Base-by-base conservation (phyloP, 495 filamentous ascomycete genomes). In the Lophiotrema nucula region DNA sequence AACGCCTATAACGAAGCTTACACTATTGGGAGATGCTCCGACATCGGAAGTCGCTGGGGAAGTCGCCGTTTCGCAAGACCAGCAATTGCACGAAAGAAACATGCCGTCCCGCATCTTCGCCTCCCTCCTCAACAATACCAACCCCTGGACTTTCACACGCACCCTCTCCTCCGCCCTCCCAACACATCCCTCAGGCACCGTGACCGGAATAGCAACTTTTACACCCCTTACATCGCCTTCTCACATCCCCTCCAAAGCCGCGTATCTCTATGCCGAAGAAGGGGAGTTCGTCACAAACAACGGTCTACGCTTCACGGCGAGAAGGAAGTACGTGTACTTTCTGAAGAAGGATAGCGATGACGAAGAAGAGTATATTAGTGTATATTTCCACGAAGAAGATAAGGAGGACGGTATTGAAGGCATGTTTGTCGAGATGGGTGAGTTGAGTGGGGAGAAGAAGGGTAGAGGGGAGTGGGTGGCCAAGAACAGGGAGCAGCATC, bases 131-230 rank as follows among this genome's bases (percentile, higher is more conserved):
- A 44, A 12, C 53, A 12, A 10, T 22, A 21, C 18, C 22, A 1
- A 48, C 27, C 41, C 46, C 3, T 66, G 58, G 63, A 19, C 31
- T 11, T 50, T 62, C 31, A 49, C 47, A 23, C 52, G 63, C 12
- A 62, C 53, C 0, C 53, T 66, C 8, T 54, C 42, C 22, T 66
- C 63, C 4, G 26, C 42, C 8, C 53, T 66, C 12, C 63, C 63
- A 0, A 58, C 58, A 11, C 52, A 62, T 22, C 63, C 58, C 25
- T 66, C 63, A 4, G 58, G 63, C 26, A 66, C 58, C 37, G 58
- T 66, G 15, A 57, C 28, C 33, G 58, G 63, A 28, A 66, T 58
- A 23, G 63, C 63, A 19, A 46, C 28, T 27, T 53, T 66, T 35
- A 53, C 57, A 12, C 43, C 63, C 1, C 50, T 23, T 22, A 19